phyloP scores from a whole-genome alignment of 1,284 basidiomycete genomes.

The Sphagnurus paluster region DNA sequence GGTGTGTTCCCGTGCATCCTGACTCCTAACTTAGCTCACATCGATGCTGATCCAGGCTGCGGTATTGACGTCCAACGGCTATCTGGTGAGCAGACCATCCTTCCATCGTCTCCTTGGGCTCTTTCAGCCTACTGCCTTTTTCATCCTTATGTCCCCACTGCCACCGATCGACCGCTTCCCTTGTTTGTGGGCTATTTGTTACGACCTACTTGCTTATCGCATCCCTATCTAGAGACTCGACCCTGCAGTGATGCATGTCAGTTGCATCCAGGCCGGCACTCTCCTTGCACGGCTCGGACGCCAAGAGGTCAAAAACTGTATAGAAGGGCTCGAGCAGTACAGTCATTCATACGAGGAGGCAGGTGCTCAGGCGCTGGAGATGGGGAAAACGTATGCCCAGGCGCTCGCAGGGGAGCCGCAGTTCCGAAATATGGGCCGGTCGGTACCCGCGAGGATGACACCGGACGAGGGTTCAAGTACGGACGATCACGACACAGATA shows the following conservation, averaged over 20 bases:
- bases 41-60: constrained; percentile 50
- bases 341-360: constrained; percentile 84
- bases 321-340: constrained; percentile 86
- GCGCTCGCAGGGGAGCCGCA: constrained; percentile 50
- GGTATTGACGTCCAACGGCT: constrained; percentile 81
- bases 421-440: constrained; percentile 54
- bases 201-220: constrained; percentile 8
- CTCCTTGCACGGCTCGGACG: constrained; percentile 81
- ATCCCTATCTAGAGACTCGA: constrained; percentile 58
- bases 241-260: constrained; percentile 83
- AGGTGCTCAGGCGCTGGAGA: constrained; percentile 73
- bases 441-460: constrained; percentile 33
- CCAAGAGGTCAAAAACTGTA: constrained; percentile 79
- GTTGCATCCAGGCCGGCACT: constrained; percentile 79
- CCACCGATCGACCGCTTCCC: constrained; percentile 2
- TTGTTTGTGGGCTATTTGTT: too few relatives aligned
- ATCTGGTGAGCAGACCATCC: constrained; percentile 58
- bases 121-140: constrained; percentile 3
- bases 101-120: constrained; percentile 11
- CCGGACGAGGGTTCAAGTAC: constrained; percentile 23
- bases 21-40: constrained; percentile 8
- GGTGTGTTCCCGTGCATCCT: constrained; percentile 40
- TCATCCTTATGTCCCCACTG: not conserved
- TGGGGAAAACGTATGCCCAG: constrained; percentile 53
- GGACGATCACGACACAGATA: constrained; percentile 28